phyloP scores from a whole-genome alignment of 2,329 filamentous ascomycete genomes.

The Simplicillium sp. region DNA sequence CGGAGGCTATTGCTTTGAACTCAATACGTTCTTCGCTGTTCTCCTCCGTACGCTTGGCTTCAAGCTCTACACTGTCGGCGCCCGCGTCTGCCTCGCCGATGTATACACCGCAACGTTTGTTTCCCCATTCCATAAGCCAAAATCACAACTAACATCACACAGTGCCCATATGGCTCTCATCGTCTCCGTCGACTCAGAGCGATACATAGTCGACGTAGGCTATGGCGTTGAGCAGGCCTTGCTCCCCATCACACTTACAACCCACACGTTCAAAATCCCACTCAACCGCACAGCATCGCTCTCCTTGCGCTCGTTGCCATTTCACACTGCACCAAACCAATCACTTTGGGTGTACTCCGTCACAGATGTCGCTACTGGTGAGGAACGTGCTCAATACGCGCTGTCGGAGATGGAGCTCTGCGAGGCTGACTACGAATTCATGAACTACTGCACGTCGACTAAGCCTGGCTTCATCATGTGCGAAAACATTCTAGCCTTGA shows the following conservation, averaged over 20 bases:
- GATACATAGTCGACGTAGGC: constrained; percentile 48
- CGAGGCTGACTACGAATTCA: constrained; percentile 34
- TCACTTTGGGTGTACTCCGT: constrained; percentile 29
- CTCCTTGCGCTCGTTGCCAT: constrained; percentile 18
- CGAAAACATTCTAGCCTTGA: constrained; percentile 23
- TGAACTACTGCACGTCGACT: constrained; percentile 30
- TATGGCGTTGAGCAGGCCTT: constrained; percentile 34
- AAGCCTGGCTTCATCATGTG: constrained; percentile 26
- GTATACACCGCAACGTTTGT: constrained; percentile 6
- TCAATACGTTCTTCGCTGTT: constrained; percentile 33
- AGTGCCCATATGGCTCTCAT: constrained; percentile 53
- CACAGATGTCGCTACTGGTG: constrained; percentile 13
- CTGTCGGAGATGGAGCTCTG: constrained; percentile 42
- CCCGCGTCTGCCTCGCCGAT: constrained; percentile 15
- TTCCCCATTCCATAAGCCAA: constrained; percentile 11
- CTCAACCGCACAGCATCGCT: constrained; percentile 34
- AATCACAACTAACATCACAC: not conserved
- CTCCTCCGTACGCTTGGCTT: constrained; percentile 39
- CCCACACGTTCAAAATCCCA: constrained; percentile 22
- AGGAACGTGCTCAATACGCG: constrained; percentile 38
- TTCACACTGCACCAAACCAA: constrained; percentile 22
- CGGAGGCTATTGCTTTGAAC: constrained; percentile 46
- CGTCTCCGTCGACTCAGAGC: constrained; percentile 37
- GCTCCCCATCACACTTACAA: no score
- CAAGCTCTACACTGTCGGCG: constrained; percentile 30